These are phyloP conservation scores for Pythium coloratum DNA, from an alignment of 352 stramenopile genomes.

Conservation along the genomic window DNA sequence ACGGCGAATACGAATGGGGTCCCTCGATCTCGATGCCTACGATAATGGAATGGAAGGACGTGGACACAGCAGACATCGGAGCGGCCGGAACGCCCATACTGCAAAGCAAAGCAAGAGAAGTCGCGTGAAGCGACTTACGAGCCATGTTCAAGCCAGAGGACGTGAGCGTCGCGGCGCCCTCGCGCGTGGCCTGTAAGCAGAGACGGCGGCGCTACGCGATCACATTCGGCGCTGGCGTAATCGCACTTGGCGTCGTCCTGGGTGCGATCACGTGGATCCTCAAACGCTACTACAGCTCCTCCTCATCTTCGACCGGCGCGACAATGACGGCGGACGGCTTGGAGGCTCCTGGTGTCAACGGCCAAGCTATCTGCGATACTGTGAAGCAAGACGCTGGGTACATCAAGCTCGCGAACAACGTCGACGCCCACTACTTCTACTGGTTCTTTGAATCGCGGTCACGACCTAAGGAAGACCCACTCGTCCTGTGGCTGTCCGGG, in stretches of 20 bases:
- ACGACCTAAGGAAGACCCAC: conserved; percentile 38
- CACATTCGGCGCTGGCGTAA: neutral
- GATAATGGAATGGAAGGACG: neutral
- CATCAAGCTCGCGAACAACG: conserved; percentile 44
- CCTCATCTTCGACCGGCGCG: neutral
- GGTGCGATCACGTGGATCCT: neutral
- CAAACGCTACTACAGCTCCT: neutral
- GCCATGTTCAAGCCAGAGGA: neutral
- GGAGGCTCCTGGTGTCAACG: neutral
- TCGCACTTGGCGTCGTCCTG: neutral
- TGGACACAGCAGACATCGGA: neutral
- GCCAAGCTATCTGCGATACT: conserved; percentile 7
- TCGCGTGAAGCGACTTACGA: too few species aligned
- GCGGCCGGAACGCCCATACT: neutral
- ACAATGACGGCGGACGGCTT: too few species aligned
- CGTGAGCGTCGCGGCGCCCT: neutral
- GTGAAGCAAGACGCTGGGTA: conserved; percentile 33
- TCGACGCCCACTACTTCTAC: conserved; percentile 58
- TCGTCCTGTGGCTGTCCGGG: conserved; percentile 70
- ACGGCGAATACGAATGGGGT: neutral
- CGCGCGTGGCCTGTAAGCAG: neutral
- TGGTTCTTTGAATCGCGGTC: conserved; percentile 46
- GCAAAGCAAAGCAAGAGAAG: neutral
- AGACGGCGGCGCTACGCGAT: neutral
- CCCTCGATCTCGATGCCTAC: too few species aligned